Conservation (phyloP, 208 protist species). For the Crithidia expoeki region DNA sequence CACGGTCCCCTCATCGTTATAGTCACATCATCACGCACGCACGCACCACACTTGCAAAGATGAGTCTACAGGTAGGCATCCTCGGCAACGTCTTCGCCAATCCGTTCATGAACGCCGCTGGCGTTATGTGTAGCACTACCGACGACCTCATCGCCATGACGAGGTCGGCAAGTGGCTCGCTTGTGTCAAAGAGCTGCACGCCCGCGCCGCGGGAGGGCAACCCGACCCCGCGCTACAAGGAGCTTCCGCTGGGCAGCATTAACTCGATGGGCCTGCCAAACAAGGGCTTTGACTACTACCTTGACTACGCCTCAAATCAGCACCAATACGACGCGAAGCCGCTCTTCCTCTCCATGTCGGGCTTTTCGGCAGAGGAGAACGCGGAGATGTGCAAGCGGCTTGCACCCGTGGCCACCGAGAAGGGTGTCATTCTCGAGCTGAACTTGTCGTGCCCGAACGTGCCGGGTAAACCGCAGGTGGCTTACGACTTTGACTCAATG, state of each 20-base stretch:
- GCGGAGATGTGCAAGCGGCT: conserved; percentile 67
- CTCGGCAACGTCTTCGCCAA: conserved; percentile 70
- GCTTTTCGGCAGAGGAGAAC: conserved; percentile 81
- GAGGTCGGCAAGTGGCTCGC: conserved; percentile 60
- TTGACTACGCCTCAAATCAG: conserved; percentile 51
- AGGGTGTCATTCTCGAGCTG: conserved; percentile 78
- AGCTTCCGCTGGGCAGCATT: conserved; percentile 78
- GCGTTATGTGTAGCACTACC: conserved; percentile 74
- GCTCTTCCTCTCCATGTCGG: conserved; percentile 86
- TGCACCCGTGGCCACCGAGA: conserved; percentile 52
- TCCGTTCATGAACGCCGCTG: conserved; percentile 91
- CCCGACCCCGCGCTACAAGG: conserved; percentile 78
- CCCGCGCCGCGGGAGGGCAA: conserved; percentile 69
- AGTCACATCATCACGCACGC: neutral
- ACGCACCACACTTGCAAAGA: conserved; percentile 16
- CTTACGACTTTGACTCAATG: conserved; percentile 86
- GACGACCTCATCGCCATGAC: conserved; percentile 70
- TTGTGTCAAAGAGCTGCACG: conserved; percentile 90
- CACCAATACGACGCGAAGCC: conserved; percentile 79
- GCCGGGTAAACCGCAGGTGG: conserved; percentile 89
- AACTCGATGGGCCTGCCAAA: conserved; percentile 92
- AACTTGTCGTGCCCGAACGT: conserved; percentile 92
- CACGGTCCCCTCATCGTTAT: too few relatives aligned
- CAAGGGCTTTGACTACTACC: conserved; percentile 83
- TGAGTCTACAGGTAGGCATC: conserved; percentile 74